Base-by-base conservation (phyloP, 371 early-diverging fungal genomes). In the Mucor irregularis region DNA sequence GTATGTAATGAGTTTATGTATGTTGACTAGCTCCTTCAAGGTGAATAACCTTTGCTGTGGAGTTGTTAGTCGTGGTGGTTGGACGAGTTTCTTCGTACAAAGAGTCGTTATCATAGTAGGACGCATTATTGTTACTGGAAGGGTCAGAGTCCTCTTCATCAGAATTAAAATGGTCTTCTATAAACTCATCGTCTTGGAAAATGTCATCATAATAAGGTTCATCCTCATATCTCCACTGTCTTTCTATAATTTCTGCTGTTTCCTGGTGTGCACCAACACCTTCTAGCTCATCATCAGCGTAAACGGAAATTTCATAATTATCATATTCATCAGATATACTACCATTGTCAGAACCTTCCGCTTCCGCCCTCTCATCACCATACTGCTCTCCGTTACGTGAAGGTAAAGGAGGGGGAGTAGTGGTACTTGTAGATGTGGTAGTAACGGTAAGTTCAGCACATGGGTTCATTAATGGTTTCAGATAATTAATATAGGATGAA, bases 391-490 rank as follows among this genome's bases (percentile, higher is more conserved):
- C 47, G 37, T 40, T 55, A 16, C 51, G 53, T n/a, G 49, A 24
- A 30, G 39, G 52, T 10, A 52, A 31, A 40, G 51, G 40, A 8
- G 60, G 53, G 2, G 38, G 45, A 37, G 33, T 2, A 19, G 14
- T 10, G 34, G 11, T 10, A 40, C 35, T n/a, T 48, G 13, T 26
- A 30, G 25, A 14, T 7, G 17, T 45, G 24, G 13, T 24, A 29
- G 60, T 45, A 10, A 42, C 7, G 4, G 60, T 46, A 1, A 76
- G 38, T 17, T 73, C 73, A 4, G 79, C 76, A 58, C 72, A 74
- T 19, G 79, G 74, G 9, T 56, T 61, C 47, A 79, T 46, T 8
- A 79, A 58, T 1, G 80, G 80, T 34, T 64, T 65, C 3, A 77
- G 42, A 40, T 73, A 76, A 11, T 69, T 61, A 4, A 73, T 72